Evolutionary conservation across 352 stramenopile genomes (phyloP), one percentile per base, ranked within the genome.

Genomic region (Phytophthora palmivora): DNA sequence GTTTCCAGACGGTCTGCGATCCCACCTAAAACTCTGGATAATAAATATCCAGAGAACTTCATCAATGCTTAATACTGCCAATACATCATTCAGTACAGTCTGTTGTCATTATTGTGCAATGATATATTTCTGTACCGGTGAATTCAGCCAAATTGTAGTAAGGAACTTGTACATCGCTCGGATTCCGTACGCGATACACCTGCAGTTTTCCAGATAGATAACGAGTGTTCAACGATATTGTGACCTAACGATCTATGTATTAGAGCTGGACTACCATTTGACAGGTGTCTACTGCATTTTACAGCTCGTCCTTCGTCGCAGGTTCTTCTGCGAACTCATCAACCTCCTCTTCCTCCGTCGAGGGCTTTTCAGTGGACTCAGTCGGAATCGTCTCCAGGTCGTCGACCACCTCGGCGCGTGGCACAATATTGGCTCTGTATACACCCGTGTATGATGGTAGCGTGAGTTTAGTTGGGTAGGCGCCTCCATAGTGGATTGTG

Each of bases 401-500:
- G 46, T 73, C 58, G 5, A 72, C 48, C 11, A 51, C 58, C 34
- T 74, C 59, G 19, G 64, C 58, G 14, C 47, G 42, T 12, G 83
- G 83, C 51, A 90, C 83, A 30, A 92, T 60, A 49, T 87, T 90
- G 26, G 76, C 74, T 22, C 69, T 76, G 65, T 79, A 87, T n/a
- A 92, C 50, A 26, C 84, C 82, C 6, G 65, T 59, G 63, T 82
- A 89, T 33, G 72, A 63, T 19, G 81, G 81, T n/a, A 94, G 61
- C 49, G 80, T 89, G 43, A 94, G 67, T 32, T 82, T 84, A n/a
- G 79, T 89, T 24, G 80, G 76, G 70, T 91, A 88, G 15, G 74
- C 65, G 18, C 74, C 82, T 42, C 83, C 82, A 42, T 82, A 94
- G 70, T 94, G 78, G 26, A 94, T 75, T 6, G 82, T 89, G 33